Percentiles rank a stretch among this genome's conserved stretches.
Evolutionary conservation across 306 rosid genomes (phyloP).

Genomic region (Parietaria judaica): DNA sequence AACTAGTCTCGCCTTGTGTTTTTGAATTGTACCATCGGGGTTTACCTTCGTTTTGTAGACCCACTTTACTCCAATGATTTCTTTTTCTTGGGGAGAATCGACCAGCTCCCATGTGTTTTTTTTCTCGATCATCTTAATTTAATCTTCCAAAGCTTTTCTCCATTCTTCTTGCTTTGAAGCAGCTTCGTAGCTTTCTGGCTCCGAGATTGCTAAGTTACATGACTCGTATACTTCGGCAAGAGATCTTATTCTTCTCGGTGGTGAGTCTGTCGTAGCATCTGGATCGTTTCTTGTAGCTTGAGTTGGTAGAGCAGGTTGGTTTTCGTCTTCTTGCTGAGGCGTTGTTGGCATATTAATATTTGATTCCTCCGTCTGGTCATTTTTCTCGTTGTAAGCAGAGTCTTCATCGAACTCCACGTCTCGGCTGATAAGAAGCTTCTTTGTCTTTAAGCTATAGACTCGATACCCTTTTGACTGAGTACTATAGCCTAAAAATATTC

Average conservation of each 20-base stretch:
- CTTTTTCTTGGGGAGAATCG: not conserved
- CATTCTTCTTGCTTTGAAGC: not conserved
- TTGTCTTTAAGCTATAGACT: not conserved
- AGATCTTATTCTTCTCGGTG: no score
- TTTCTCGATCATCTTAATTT: not conserved
- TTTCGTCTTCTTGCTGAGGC: not conserved
- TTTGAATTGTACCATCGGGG: slow-evolving; percentile 1
- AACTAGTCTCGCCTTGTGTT: not conserved
- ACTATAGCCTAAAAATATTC: not conserved
- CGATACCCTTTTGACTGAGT: slow-evolving; percentile 5
- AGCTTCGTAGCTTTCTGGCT: not conserved
- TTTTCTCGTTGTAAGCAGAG: not conserved
- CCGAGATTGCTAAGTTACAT: not conserved
- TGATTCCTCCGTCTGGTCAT: not conserved
- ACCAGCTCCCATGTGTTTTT: slow-evolving; percentile 5
- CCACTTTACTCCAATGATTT: slow-evolving; percentile 1
- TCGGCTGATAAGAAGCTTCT: slow-evolving; percentile 2
- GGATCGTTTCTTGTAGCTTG: not conserved
- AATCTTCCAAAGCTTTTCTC: slow-evolving; percentile 2
- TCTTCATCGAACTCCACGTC: slow-evolving; percentile 9
- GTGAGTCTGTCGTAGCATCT: no score
- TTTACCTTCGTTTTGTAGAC: slow-evolving; percentile 3
- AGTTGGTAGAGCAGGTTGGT: not conserved
- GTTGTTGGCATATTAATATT: not conserved
- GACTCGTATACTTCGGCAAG: not conserved